These are phyloP conservation scores for Wallacemonas collosoma DNA, from an alignment of 208 protist species.

Conservation along the genomic window DNA sequence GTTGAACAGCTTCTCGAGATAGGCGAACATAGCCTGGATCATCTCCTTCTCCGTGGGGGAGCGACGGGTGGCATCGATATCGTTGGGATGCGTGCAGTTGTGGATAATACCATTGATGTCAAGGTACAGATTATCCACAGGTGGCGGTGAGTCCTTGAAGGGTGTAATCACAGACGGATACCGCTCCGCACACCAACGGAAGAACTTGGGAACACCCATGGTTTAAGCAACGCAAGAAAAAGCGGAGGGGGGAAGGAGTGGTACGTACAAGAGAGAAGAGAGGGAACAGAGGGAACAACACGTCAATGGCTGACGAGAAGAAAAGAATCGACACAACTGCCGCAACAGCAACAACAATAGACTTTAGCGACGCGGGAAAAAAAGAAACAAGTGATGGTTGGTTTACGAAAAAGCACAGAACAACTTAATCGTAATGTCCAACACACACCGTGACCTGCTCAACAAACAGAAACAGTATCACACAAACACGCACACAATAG, in stretches of 20 bases:
- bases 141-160: conserved; percentile 87
- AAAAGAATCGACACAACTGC: conserved; percentile 24
- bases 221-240: conserved; percentile 1
- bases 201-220: conserved; percentile 97
- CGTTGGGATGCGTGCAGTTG: conserved; percentile 97
- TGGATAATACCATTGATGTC: conserved; percentile 99
- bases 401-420: not conserved
- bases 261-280: conserved; percentile 3
- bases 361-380: not conserved
- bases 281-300: not conserved
- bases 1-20: conserved; percentile 97
- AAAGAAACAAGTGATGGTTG: conserved; percentile 15
- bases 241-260: not conserved
- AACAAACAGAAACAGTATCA: conserved; percentile 8
- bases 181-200: conserved; percentile 96
- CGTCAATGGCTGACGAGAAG: not conserved
- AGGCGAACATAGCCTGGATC: conserved; percentile 95
- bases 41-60: conserved; percentile 96
- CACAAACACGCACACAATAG: conserved; percentile 3
- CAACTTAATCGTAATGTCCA: not conserved
- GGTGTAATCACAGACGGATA: conserved; percentile 95
- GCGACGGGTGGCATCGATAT: conserved; percentile 77
- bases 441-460: not conserved
- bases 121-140: conserved; percentile 99
- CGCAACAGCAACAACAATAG: conserved; percentile 12